Evolutionary conservation across 306 rosid species (phyloP), one percentile per base, ranked within the genome.

Genomic region (Albizia julibrissin): DNA sequence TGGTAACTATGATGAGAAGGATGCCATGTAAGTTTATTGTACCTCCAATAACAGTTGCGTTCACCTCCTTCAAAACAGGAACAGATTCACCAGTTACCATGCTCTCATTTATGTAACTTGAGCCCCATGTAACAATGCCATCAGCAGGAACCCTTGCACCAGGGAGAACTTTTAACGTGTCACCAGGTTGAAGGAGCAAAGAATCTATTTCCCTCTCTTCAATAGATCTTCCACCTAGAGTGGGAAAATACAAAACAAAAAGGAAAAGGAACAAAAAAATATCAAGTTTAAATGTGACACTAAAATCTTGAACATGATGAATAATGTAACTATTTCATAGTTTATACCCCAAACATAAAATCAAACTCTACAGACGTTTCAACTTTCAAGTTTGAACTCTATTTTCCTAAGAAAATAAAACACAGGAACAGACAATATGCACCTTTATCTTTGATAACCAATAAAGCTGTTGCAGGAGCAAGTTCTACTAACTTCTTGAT

Each of bases 41-140:
- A 82, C 98, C 98, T 67, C 98, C 98, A 79, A 94, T 89, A 74
- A 92, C 95, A 6, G 84, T 68, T 33, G 94, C 77, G 78, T 89
- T 64, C 75, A 84, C 80, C 80, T 89, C 94, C 91, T 94, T 94
- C 16, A 54, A 87, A 83, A 92, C 88, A 40, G 95, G 94, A 78
- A 87, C 84, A 58, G 98, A 84, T 90, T 94, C 98, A 80, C 98
- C 98, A 6, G 98, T 94, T 50, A 94, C 97, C 98, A 94, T 92
- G 80, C 98, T 88, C 90, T 94, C 97, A 71, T 94, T 90, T 49
- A 94, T 90, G 83, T 90, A 90, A 86, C 98, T 94, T 69, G 95
- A 85, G 27, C 98, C 98, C 98, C 94, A 87, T 61, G 71, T 79
- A 71, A 94, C 97, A 73, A 82, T 76, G 77, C 98, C 93, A 84